Evolutionary conservation across 352 stramenopile genomes (phyloP).

Genomic region (Elongisporangium prolatum): DNA sequence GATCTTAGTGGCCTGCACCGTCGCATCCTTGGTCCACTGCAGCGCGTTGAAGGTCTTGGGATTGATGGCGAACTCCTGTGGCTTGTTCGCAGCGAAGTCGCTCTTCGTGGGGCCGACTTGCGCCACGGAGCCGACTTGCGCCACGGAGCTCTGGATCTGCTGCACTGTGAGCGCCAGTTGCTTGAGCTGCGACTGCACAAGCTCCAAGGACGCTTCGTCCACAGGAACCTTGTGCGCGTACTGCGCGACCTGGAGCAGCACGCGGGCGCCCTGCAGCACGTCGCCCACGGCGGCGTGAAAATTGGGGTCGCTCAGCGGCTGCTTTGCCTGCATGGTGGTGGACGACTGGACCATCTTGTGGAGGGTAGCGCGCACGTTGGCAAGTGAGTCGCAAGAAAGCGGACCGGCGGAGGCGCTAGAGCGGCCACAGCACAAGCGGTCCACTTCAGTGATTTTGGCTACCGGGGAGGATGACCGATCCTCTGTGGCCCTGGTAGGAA

Average conservation of each 20-base stretch:
- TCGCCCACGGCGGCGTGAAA: conserved; percentile 21
- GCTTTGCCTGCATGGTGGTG: background rate
- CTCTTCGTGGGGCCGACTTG: conserved; percentile 1
- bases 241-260: conserved; percentile 7
- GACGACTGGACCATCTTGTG: background rate
- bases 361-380: background rate
- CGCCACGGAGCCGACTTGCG: conserved; percentile 4
- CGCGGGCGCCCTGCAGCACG: conserved; percentile 14
- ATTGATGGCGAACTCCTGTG: background rate
- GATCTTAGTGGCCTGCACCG: conserved; percentile 11
- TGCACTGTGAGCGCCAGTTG: conserved; percentile 13
- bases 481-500: background rate
- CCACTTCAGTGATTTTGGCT: conserved; percentile 1
- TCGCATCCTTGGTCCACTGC: conserved; percentile 30
- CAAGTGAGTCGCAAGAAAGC: background rate
- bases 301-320: background rate
- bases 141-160: conserved; percentile 23
- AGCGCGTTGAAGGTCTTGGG: conserved; percentile 49
- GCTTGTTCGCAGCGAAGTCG: background rate
- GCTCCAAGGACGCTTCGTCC: background rate
- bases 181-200: conserved; percentile 27
- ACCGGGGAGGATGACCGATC: background rate
- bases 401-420: background rate
- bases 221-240: background rate
- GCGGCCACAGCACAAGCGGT: background rate